A percentile compares a stretch with the other conserved stretches of the same genome.
phyloP scores from a whole-genome alignment of 2,329 filamentous ascomycete genomes.

The Colletotrichum musae region DNA sequence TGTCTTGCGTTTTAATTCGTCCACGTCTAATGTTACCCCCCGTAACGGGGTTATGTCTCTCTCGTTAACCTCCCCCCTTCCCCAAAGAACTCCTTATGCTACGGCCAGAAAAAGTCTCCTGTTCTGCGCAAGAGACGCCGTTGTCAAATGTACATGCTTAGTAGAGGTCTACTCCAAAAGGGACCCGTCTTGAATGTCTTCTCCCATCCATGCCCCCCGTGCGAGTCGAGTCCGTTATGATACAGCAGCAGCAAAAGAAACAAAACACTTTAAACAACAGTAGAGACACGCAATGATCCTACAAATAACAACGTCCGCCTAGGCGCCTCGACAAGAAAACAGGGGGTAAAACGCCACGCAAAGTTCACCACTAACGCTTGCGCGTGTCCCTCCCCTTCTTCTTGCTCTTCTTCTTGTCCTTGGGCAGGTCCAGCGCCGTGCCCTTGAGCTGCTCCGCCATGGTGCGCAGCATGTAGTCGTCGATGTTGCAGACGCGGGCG shows the following conservation, averaged over 20 bases:
- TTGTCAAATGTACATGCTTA: constrained; percentile 25
- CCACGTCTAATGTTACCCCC: constrained; percentile 12
- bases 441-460: constrained; percentile 75
- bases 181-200: constrained; percentile 13
- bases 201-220: background rate
- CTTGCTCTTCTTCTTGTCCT: constrained; percentile 75
- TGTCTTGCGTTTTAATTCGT: constrained; percentile 15
- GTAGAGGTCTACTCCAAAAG: constrained; percentile 16
- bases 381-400: constrained; percentile 71
- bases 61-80: background rate
- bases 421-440: constrained; percentile 73
- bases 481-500: constrained; percentile 72
- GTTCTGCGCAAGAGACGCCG: constrained; percentile 11
- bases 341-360: background rate
- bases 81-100: constrained; percentile 26
- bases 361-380: constrained; percentile 56
- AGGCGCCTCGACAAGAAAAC: too few species aligned
- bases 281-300: constrained; percentile 3
- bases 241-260: constrained; percentile 14
- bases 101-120: constrained; percentile 3
- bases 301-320: too few species aligned
- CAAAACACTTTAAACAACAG: background rate
- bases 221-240: constrained; percentile 1
- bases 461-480: constrained; percentile 81
- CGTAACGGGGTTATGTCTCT: background rate